Evolutionary conservation across 2,329 filamentous ascomycete genomes (phyloP).

Genomic region (Beauveria rudraprayagi): DNA sequence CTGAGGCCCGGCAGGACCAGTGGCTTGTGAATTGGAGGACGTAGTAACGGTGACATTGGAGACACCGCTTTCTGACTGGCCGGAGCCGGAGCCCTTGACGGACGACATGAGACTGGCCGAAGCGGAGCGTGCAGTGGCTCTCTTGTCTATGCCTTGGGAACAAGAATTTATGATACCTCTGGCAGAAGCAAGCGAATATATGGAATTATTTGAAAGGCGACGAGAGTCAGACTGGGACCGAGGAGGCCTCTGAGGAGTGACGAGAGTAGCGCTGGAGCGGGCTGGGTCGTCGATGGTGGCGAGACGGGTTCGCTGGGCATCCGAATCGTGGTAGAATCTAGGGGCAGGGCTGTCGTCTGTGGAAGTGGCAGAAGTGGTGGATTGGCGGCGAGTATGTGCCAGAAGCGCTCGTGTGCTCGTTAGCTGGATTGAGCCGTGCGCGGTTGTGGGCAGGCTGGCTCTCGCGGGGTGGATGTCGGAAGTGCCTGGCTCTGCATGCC

Average conservation of each 20-base stretch:
- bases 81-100: slow-evolving; percentile 30
- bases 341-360: background rate
- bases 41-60: slow-evolving; percentile 48
- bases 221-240: slow-evolving; percentile 47
- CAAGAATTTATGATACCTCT: slow-evolving; percentile 39
- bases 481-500: slow-evolving; percentile 51
- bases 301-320: background rate
- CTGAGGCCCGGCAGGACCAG: slow-evolving; percentile 27
- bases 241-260: slow-evolving; percentile 31
- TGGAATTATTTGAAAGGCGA: slow-evolving; percentile 64
- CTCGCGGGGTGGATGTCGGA: slow-evolving; percentile 49
- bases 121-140: slow-evolving; percentile 32
- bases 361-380: background rate
- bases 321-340: background rate
- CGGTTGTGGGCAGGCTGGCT: slow-evolving; percentile 53
- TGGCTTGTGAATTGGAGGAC: slow-evolving; percentile 33
- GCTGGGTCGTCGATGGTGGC: background rate
- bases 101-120: slow-evolving; percentile 39
- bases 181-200: slow-evolving; percentile 61
- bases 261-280: slow-evolving; percentile 1
- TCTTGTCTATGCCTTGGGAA: slow-evolving; percentile 45
- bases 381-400: slow-evolving; percentile 9
- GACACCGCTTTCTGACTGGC: slow-evolving; percentile 42
- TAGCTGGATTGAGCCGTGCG: slow-evolving; percentile 7
- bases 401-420: slow-evolving; percentile 12